Evolutionary conservation across 1,284 basidiomycete species (phyloP).

Genomic region (Takashimella koratensis): DNA sequence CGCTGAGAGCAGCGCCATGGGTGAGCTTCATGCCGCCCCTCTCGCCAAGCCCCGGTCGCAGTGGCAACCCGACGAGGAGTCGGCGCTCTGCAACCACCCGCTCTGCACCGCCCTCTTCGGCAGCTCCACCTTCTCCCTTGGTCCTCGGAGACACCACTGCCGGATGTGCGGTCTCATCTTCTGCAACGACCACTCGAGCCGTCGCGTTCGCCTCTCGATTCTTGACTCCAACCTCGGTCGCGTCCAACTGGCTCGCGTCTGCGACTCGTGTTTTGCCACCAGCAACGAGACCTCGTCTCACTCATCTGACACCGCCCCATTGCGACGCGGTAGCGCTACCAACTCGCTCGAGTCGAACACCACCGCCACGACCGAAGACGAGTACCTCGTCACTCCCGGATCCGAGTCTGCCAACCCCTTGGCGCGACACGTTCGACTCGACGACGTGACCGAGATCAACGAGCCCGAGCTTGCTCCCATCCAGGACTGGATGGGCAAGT

Average conservation of each 20-base stretch:
- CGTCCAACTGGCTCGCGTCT: slow-evolving; percentile 27
- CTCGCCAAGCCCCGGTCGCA: slow-evolving; percentile 13
- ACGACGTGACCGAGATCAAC: slow-evolving; percentile 2
- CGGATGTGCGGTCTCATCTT: slow-evolving; percentile 39
- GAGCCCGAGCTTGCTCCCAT: slow-evolving; percentile 33
- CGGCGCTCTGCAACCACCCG: slow-evolving; percentile 37
- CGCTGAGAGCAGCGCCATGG: slow-evolving; percentile 14
- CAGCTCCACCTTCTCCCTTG: slow-evolving; percentile 28
- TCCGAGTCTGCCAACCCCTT: slow-evolving; percentile 9
- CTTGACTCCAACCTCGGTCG: slow-evolving; percentile 14
- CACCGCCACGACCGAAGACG: slow-evolving; percentile 11
- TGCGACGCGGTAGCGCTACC: slow-evolving; percentile 9
- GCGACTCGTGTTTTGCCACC: slow-evolving; percentile 31
- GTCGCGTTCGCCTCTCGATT: slow-evolving; percentile 17
- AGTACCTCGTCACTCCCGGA: slow-evolving; percentile 18
- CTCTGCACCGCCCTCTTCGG: slow-evolving; percentile 41
- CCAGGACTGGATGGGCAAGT: slow-evolving; percentile 43
- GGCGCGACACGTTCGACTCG: neutral
- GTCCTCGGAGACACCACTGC: slow-evolving; percentile 43
- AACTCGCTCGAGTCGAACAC: slow-evolving; percentile 13
- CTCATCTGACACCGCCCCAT: slow-evolving; percentile 3
- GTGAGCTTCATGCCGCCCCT: slow-evolving; percentile 7
- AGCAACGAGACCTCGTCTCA: neutral
- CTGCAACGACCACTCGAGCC: slow-evolving; percentile 34
- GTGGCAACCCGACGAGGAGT: slow-evolving; percentile 38